Percentiles rank a stretch among this genome's conserved stretches.
Conservation (phyloP, 495 filamentous ascomycete species). For the Lasiosphaeria ovina region DNA sequence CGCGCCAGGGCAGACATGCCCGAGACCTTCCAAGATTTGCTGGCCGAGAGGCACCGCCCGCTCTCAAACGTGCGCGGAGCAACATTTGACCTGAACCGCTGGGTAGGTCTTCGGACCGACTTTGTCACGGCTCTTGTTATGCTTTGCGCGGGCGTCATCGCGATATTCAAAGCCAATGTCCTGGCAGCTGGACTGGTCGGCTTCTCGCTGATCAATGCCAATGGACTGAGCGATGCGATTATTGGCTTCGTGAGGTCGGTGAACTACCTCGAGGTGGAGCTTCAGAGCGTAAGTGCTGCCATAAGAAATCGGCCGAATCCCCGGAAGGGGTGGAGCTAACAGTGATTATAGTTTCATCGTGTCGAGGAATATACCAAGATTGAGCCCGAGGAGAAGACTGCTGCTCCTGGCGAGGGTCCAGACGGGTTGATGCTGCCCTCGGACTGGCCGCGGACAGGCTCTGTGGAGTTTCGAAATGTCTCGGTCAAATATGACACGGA, state of each 20-base stretch:
- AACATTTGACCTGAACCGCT: slow-evolving; percentile 50
- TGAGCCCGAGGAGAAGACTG: slow-evolving; percentile 43
- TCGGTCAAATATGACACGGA: slow-evolving; percentile 48
- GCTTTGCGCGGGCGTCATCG: slow-evolving; percentile 45
- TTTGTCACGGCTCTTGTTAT: slow-evolving; percentile 48
- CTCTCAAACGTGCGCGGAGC: slow-evolving; percentile 42
- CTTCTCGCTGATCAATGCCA: slow-evolving; percentile 50
- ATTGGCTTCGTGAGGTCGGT: slow-evolving; percentile 43
- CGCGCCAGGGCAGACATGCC: slow-evolving; percentile 47
- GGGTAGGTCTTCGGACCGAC: slow-evolving; percentile 49
- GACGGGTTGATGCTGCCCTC: slow-evolving; percentile 28
- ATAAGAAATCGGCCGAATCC: background rate
- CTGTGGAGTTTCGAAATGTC: slow-evolving; percentile 50
- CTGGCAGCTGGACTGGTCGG: slow-evolving; percentile 47
- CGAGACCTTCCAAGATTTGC: slow-evolving; percentile 38
- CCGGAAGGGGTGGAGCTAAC: background rate
- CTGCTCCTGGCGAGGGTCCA: slow-evolving; percentile 15
- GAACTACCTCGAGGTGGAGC: slow-evolving; percentile 51
- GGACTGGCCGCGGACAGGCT: slow-evolving; percentile 48
- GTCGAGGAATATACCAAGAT: slow-evolving; percentile 48
- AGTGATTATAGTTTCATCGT: slow-evolving; percentile 39
- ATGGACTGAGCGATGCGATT: slow-evolving; percentile 47
- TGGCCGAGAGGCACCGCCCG: slow-evolving; percentile 43
- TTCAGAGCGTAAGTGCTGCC: slow-evolving; percentile 40
- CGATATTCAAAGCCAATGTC: slow-evolving; percentile 39